Base-by-base conservation (phyloP, 129 eudicot species). In the Chrysanthemum makinoi region DNA sequence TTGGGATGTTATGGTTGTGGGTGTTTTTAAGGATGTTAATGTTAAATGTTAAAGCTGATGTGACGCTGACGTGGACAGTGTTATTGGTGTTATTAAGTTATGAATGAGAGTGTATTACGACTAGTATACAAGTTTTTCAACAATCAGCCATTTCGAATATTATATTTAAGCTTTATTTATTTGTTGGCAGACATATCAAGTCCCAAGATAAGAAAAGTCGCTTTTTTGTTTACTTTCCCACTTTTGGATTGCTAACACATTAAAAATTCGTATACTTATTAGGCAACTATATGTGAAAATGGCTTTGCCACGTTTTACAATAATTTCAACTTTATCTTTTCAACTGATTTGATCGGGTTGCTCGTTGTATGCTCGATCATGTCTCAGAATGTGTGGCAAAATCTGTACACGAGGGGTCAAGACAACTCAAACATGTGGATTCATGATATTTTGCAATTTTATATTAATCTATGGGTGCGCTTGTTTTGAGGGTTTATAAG, bases 271-370 rank as follows among this genome's bases (percentile, higher is more conserved):
- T 54, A 33, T 63, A 11, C 4, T 39, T 53, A 26, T 1, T 6
- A 17, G 56, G 53, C 70, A 75, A 77, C 72, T 62, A 70, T 70
- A n/a, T 70, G 81, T 77, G 81, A 72, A 53, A 70, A 70, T 43
- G 26, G 33, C 5, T 52, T 77, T 4, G 76, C 81, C 81, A 77
- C 81, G 81, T 77, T 73, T 62, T 15, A 65, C 52, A 70, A 5
- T 54, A 55, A 17, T 69, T 60, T 10, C 17, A 65, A 65, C 33
- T 18, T n/a, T 75, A 65, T 44, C 72, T 5, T 61, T 77, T 67
- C 2, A 20, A 17, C 58, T 13, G 35, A 66, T 16, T 68, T 77
- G 56, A 70, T 69, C 5, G 66, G 33, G 13, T 70, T 52, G 72
- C 57, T 55, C 43, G 28, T 14, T 64, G 65, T 74, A 74, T 74